phyloP scores from a whole-genome alignment of 2,329 filamentous ascomycete genomes.

The Orbilia blumenaviensis region DNA sequence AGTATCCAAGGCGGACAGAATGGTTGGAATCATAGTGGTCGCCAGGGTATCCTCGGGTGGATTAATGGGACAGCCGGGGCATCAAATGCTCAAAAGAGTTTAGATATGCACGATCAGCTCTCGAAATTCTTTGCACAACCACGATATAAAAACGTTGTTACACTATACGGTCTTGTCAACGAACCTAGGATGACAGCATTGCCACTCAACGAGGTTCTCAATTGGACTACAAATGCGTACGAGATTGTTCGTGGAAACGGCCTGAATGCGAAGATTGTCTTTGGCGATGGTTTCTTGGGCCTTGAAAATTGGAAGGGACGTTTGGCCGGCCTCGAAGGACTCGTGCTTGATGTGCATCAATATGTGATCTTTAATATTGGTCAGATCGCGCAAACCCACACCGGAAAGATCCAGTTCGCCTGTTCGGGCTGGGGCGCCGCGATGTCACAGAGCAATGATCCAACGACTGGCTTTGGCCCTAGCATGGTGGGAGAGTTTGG shows the following conservation, averaged over 20 bases:
- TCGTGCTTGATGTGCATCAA: slow-evolving; percentile 96
- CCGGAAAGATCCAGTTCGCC: slow-evolving; percentile 84
- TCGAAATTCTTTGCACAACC: slow-evolving; percentile 92
- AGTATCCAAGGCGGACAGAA: slow-evolving; percentile 93
- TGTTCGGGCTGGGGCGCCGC: slow-evolving; percentile 88
- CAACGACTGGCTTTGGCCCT: slow-evolving; percentile 82
- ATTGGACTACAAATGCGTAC: slow-evolving; percentile 81
- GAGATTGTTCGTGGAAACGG: slow-evolving; percentile 79
- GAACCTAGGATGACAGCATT: slow-evolving; percentile 88
- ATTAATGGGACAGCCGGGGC: slow-evolving; percentile 84
- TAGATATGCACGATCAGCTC: slow-evolving; percentile 86
- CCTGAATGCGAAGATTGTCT: slow-evolving; percentile 74
- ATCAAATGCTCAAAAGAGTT: slow-evolving; percentile 63
- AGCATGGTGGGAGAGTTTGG: slow-evolving; percentile 97
- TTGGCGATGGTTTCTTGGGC: slow-evolving; percentile 95
- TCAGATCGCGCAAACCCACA: slow-evolving; percentile 82
- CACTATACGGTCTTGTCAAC: slow-evolving; percentile 93
- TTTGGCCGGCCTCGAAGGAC: slow-evolving; percentile 74
- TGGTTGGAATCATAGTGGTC: slow-evolving; percentile 95
- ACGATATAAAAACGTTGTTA: slow-evolving; percentile 88
- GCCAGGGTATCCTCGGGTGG: slow-evolving; percentile 83
- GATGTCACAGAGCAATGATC: slow-evolving; percentile 76
- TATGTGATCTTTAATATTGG: slow-evolving; percentile 97
- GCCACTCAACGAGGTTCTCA: slow-evolving; percentile 71
- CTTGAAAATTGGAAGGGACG: slow-evolving; percentile 88